phyloP scores from a whole-genome alignment of 139 green algal species.

The Yamagishiella unicocca region DNA sequence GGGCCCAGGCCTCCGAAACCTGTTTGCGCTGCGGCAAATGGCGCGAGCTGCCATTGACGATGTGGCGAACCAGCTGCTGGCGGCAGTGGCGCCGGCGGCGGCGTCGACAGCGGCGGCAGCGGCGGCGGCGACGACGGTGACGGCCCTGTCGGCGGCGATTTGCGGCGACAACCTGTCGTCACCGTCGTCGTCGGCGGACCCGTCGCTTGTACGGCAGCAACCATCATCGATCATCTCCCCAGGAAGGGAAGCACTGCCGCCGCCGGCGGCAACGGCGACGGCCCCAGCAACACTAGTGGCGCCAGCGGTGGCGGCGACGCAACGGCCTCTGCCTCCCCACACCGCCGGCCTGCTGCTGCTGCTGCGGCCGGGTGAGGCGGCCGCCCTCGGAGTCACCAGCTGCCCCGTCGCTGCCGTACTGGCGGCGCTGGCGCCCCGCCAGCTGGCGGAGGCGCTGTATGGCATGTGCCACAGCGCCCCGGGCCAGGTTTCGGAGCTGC shows the following conservation, averaged over 20 bases:
- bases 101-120: background rate
- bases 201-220: too few relatives aligned
- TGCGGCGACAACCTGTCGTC: background rate
- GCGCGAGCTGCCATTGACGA: conserved; percentile 5
- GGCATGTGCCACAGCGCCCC: background rate
- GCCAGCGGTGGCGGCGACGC: background rate
- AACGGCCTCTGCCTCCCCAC: background rate
- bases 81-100: background rate
- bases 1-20: background rate
- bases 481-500: background rate
- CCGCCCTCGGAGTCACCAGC: background rate
- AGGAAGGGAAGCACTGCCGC: background rate
- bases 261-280: background rate
- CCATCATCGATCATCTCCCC: background rate
- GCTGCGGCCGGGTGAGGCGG: background rate
- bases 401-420: background rate
- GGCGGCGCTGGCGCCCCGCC: background rate
- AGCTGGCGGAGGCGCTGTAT: background rate
- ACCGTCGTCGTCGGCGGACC: too few relatives aligned
- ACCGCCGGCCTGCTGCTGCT: conserved; percentile 1
- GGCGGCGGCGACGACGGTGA: background rate
- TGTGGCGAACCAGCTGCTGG: background rate
- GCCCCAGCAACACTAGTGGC: background rate
- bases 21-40: conserved; percentile 27
- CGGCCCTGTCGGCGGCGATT: background rate